A percentile compares a stretch with the other conserved stretches of the same genome.
These are phyloP conservation scores for Eucalyptus rudis DNA, from an alignment of 345 rosid genomes.

Conservation along the genomic window DNA sequence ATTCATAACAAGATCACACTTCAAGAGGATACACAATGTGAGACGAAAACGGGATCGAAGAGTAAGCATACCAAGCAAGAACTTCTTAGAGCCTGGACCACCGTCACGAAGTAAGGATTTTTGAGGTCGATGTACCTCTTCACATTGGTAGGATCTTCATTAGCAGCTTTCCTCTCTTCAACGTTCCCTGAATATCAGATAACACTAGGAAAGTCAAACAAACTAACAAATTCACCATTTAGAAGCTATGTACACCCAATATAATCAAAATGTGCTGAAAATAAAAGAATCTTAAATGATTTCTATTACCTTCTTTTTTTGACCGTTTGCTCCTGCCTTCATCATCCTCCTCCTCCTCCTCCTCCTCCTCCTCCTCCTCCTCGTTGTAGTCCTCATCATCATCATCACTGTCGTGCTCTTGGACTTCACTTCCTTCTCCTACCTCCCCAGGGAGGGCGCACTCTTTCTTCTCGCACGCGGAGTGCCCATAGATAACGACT, in stretches of 20 bases:
- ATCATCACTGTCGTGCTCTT: neutral
- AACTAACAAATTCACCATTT: neutral
- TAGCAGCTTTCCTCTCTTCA: neutral
- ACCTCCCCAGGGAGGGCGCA: neutral
- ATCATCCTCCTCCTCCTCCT: neutral
- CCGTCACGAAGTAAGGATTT: neutral
- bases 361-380: neutral
- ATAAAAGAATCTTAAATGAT: neutral
- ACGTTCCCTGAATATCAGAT: neutral
- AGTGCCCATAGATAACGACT: neutral
- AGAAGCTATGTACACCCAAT: neutral
- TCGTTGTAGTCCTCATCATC: neutral
- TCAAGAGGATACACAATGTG: neutral
- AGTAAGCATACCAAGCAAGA: neutral
- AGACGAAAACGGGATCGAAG: neutral
- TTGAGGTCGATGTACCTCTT: neutral
- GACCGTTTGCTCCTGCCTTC: neutral
- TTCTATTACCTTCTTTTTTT: neutral
- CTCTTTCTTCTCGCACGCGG: neutral
- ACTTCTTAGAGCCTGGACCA: neutral
- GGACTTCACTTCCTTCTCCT: neutral
- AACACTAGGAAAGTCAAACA: neutral
- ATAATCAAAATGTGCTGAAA: neutral
- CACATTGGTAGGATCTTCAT: neutral
- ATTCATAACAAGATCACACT: neutral